phyloP scores from a whole-genome alignment of 768 basidiomycete species.

The Leucocoprinus leucothites region DNA sequence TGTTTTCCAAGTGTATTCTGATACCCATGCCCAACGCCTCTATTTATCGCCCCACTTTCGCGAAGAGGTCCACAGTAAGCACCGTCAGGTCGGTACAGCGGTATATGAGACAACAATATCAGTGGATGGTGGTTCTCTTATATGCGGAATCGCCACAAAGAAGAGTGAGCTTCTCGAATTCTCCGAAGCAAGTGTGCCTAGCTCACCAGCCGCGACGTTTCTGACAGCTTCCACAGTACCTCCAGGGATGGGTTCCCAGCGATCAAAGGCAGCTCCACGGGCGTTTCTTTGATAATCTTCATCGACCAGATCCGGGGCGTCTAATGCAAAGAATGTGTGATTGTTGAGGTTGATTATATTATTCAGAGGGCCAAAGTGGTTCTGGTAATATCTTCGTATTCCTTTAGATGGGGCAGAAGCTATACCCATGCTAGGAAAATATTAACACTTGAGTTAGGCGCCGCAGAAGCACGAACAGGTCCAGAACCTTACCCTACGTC shows the following conservation, averaged over 20 bases:
- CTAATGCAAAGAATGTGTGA: constrained; percentile 68
- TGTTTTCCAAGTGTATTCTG: constrained; percentile 81
- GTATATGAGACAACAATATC: constrained; percentile 84
- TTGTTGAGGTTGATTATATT: constrained; percentile 59
- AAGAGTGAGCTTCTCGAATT: constrained; percentile 6
- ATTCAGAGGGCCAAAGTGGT: constrained; percentile 69
- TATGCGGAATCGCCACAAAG: background rate
- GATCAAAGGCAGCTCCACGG: constrained; percentile 42
- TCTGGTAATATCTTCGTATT: constrained; percentile 54
- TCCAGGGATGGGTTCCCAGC: constrained; percentile 50
- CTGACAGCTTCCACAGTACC: constrained; percentile 64
- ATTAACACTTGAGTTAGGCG: background rate
- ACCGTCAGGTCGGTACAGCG: constrained; percentile 70
- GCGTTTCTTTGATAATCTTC: constrained; percentile 72
- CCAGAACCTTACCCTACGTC: constrained; percentile 58
- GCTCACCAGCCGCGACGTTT: constrained; percentile 38
- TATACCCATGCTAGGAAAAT: constrained; percentile 43
- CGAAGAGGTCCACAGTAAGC: constrained; percentile 76
- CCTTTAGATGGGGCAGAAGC: constrained; percentile 40
- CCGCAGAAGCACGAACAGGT: background rate
- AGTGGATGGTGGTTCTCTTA: constrained; percentile 40
- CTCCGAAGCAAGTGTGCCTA: background rate
- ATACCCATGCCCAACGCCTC: constrained; percentile 78
- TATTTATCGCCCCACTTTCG: constrained; percentile 67
- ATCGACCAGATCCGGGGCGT: constrained; percentile 79